These are phyloP conservation scores for Diplodia corticola DNA, from an alignment of 2,329 filamentous ascomycete genomes.

Conservation along the genomic window DNA sequence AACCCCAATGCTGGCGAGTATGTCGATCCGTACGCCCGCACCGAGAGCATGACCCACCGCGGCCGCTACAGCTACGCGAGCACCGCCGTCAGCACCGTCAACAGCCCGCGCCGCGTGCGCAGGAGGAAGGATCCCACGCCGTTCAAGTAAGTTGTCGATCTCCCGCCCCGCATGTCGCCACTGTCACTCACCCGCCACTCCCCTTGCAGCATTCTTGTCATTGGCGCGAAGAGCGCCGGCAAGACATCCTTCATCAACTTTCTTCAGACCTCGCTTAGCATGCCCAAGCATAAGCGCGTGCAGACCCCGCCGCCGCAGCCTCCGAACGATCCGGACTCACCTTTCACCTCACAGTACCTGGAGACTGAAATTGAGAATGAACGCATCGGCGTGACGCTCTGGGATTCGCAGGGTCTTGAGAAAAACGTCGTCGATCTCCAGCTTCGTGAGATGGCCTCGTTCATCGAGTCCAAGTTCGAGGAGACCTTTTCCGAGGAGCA, in stretches of 20 bases:
- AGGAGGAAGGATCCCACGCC: conserved; percentile 96
- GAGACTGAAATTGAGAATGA: conserved; percentile 95
- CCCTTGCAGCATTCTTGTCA: conserved; percentile 72
- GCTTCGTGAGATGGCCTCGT: conserved; percentile 83
- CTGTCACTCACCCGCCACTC: conserved; percentile 24
- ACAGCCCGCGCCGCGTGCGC: conserved; percentile 86
- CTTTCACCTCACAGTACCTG: conserved; percentile 82
- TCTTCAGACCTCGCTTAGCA: conserved; percentile 78
- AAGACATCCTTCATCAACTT: conserved; percentile 98
- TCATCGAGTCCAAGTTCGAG: conserved; percentile 97
- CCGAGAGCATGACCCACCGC: conserved; percentile 95
- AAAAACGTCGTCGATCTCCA: conserved; percentile 95
- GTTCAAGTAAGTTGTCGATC: conserved; percentile 76
- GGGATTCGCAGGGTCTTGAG: conserved; percentile 94
- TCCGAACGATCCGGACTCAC: conserved; percentile 50
- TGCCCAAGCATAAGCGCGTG: conserved; percentile 75
- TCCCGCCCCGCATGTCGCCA: neutral
- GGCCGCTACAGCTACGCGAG: conserved; percentile 96
- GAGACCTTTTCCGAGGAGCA: conserved; percentile 97
- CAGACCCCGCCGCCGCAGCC: conserved; percentile 44
- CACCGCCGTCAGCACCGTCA: conserved; percentile 85
- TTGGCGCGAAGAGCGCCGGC: conserved; percentile 83
- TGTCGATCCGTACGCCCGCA: conserved; percentile 76
- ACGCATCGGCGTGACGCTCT: conserved; percentile 86
- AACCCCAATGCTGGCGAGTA: conserved; percentile 51